Conservation (phyloP, 768 basidiomycete species). For the Hericium alpestre region DNA sequence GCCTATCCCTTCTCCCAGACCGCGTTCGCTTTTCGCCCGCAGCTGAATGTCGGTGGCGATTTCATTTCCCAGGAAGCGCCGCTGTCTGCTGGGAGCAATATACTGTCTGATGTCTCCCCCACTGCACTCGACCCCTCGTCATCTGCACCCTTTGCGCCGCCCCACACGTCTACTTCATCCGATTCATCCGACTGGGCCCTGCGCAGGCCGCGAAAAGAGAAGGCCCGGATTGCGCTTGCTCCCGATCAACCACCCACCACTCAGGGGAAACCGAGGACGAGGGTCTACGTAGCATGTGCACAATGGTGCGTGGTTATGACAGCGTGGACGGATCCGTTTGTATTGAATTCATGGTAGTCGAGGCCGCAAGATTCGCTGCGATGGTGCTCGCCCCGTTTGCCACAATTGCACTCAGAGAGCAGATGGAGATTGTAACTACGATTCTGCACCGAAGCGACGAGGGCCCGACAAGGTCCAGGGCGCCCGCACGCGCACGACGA, state of each 20-base stretch:
- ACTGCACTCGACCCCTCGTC: not conserved
- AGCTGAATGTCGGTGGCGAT: not conserved
- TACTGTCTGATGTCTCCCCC: not conserved
- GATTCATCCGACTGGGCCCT: not conserved
- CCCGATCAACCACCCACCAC: slow-evolving; percentile 73
- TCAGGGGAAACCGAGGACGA: slow-evolving; percentile 64
- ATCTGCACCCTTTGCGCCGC: not conserved
- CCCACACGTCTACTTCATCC: not conserved
- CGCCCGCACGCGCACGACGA: slow-evolving; percentile 54
- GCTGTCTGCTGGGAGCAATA: not conserved
- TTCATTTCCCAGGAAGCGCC: not conserved
- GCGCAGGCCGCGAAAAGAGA: slow-evolving; percentile 9
- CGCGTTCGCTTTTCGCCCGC: too few species aligned
- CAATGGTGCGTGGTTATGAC: slow-evolving; percentile 46
- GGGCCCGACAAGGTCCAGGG: slow-evolving; percentile 77
- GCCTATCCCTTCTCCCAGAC: too few species aligned
- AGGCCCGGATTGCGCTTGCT: slow-evolving; percentile 56
- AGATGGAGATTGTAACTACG: slow-evolving; percentile 49
- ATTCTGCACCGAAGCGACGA: slow-evolving; percentile 61
- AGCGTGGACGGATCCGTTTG: not conserved
- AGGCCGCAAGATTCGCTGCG: slow-evolving; percentile 70
- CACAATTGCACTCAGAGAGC: slow-evolving; percentile 56
- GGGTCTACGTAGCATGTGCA: slow-evolving; percentile 71
- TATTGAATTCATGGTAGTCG: slow-evolving; percentile 35
- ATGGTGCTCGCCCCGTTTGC: slow-evolving; percentile 68